Evolutionary conservation across 2,329 filamentous ascomycete species (phyloP), one percentile per base, ranked within the genome.

Genomic region (Botrytis hyacinthi): DNA sequence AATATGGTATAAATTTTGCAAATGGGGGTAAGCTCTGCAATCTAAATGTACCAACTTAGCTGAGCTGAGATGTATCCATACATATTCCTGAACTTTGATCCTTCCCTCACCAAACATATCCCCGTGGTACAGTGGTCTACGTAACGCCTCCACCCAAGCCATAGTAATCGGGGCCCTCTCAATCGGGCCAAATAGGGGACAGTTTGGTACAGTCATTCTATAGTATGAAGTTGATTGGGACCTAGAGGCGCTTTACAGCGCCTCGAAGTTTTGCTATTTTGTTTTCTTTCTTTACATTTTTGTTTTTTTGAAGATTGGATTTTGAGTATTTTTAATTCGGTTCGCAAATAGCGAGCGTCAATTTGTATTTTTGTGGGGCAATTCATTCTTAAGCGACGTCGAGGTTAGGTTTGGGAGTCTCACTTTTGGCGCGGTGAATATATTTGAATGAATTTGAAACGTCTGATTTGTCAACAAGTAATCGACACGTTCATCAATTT

Each of bases 401-500:
- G 26, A 54, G 48, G 48, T n/a, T 54, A 16, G 48, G 12, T 54
- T n/a, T n/a, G 4, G 12, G 14, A n/a, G n/a, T 10, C 48, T 54
- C 12, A 14, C 48, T n/a, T n/a, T n/a, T n/a, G 48, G 48, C 0
- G 10, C 26, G 14, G 48, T 54, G 48, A 54, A 54, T 54, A 54
- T 54, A 7, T n/a, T 16, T 29, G 26, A n/a, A 16, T 6, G 48
- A n/a, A 0, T 54, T 14, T 14, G 12, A 16, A n/a, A n/a, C 6
- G 4, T 3, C 5, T 6, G 5, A n/a, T 3, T n/a, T 26, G 1
- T n/a, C 4, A 12, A n/a, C 12, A 9, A 4, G 48, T 4, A n/a
- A 51, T n/a, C 48, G n/a, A 0, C 3, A n/a, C 0, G 4, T 51
- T n/a, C 22, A 14, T 26, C 22, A 51, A n/a, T 48, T 51, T 51